Base-by-base conservation (phyloP, 768 basidiomycete genomes). In the Gloeophyllum trabeum region DNA sequence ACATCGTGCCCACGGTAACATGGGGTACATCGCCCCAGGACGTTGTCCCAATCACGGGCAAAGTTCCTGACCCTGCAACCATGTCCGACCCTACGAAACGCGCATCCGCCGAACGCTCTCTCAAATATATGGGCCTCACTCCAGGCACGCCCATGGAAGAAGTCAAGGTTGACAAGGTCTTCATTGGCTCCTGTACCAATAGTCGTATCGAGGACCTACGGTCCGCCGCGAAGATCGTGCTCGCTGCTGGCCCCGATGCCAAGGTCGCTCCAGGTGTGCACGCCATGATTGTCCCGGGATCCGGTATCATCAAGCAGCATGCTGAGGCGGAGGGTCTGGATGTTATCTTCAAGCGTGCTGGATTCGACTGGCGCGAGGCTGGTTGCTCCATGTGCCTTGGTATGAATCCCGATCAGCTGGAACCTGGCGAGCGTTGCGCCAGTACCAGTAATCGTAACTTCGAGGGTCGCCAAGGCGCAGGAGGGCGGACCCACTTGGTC, bases 381-480 rank as follows among this genome's bases (percentile, higher is more conserved):
- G 77, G 77, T 24, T 80, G 77, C 59, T 80, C 77, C 21, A 80
- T 80, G 77, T 80, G 77, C 60, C 59, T 80, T 39, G 77, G 77
- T 34, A 80, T 80, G 77, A 80, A 80, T 64, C 75, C 76, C 20
- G 77, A 80, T 56, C 73, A 77, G 59, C 70, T 80, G 44, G 56
- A 62, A 32, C 76, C 76, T 1, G 71, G 70, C 14, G 59, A 66
- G 50, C 69, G 77, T 42, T 79, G 77, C 53, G 77, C 77, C 4
- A 71, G 69, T 45, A 79, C 77, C 30, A 75, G 73, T 48, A 79
- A 79, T 64, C 65, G 77, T 48, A 79, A 80, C 64, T 78, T 80
- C 47, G 76, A 79, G 58, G 76, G 76, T 24, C 68, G 76, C 61
- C 56, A 77, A 69, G 61, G 77, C 41, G 69, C 76, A 2, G 75